Evolutionary conservation across 768 basidiomycete species (phyloP).

Genomic region (Leccinum disarticulatum): DNA sequence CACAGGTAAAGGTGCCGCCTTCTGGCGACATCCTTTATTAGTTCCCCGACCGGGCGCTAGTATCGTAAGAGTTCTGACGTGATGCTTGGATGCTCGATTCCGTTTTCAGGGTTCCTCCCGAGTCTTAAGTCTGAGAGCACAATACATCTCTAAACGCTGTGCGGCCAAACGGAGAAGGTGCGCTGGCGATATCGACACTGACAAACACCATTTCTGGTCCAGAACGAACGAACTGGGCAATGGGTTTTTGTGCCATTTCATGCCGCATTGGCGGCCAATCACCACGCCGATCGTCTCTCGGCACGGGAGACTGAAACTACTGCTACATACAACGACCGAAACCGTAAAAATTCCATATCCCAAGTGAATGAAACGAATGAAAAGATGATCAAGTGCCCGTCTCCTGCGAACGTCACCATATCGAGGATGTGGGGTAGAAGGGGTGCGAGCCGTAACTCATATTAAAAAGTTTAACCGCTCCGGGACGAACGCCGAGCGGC

Average conservation of each 20-base stretch:
- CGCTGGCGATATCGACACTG: conserved; percentile 1
- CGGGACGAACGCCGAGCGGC: not conserved
- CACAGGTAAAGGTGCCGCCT: not conserved
- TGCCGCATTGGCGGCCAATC: not conserved
- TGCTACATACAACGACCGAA: not conserved
- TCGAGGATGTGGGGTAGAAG: conserved; percentile 17
- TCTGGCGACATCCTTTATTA: not conserved
- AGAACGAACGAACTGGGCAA: conserved; percentile 5
- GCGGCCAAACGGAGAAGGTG: conserved; percentile 8
- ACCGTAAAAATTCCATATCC: conserved; percentile 1
- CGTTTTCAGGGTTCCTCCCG: conserved; percentile 3
- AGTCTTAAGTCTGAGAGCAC: not conserved
- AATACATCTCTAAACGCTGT: conserved; percentile 9
- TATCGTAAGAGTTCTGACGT: not conserved
- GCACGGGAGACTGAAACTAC: not conserved
- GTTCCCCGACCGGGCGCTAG: not conserved
- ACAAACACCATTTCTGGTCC: conserved; percentile 8
- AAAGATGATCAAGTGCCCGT: not conserved
- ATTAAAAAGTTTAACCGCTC: conserved; percentile 27
- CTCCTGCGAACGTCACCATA: conserved; percentile 3
- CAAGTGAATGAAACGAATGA: not conserved
- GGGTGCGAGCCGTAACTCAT: conserved; percentile 20
- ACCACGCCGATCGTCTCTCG: not conserved
- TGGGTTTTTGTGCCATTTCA: conserved; percentile 5
- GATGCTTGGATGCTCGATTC: conserved; percentile 1